Base-by-base conservation (phyloP, 345 rosid genomes). In the Isatis tinctoria region DNA sequence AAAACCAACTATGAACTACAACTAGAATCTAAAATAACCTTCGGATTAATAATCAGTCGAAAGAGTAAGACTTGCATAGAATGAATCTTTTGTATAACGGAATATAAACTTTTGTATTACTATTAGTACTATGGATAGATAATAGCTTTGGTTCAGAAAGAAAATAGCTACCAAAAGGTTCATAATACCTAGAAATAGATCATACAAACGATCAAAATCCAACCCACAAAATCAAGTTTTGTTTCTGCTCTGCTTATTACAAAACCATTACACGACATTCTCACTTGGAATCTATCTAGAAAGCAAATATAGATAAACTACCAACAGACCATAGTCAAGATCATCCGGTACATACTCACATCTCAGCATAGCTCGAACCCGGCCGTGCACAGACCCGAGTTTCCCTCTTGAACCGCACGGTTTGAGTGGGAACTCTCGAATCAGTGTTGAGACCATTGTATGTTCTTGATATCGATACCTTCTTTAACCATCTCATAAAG, bases 401-500 rank as follows among this genome's bases (percentile, higher is more conserved):
- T 14, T 18, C 30, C 14, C 30, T 62, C 61, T 16, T 0, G 13
- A 8, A 26, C 77, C 24, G 12, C 28, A 40, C 3, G 27, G 40
- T 40, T 65, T 56, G 18, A 56, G 37, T 44, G 33, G 17, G 12
- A 49, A n/a, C 66, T 6, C 3, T n/a, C 3, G 53, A 12, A 65
- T 77, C 85, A 95, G 68, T 95, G 99, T 37, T 95, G 99, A 13
- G 99, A 65, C 98, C 98, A 90, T 51, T 90, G 88, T 24, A 93
- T 93, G 67, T 85, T 82, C 84, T 87, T 89, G 70, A 90, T 86
- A 70, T 93, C 90, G 6, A 93, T 85, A 32, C 98, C 98, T 81
- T 88, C 95, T 74, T 86, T 87, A 57, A 87, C 96, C 97, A 93
- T 86, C 75, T 93, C 99, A 75, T 96, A 96, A 27, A 90, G 89